phyloP scores from a whole-genome alignment of 2,329 filamentous ascomycete species.

The Calonectria pseudoturangicola region DNA sequence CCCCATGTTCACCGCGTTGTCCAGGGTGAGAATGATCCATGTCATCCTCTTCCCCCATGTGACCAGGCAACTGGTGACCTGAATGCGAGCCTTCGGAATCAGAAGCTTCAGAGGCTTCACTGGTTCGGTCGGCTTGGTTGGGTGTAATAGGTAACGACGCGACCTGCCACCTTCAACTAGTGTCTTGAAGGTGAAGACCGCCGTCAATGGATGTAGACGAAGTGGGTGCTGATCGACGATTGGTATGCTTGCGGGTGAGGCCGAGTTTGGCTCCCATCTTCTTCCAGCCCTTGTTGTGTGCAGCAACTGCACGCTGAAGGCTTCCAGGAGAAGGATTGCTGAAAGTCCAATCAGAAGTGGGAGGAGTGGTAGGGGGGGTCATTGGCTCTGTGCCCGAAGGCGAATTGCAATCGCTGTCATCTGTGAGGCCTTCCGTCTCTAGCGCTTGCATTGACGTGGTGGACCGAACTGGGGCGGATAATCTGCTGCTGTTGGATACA shows the following conservation, averaged over 20 bases:
- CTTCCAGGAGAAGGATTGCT: slow-evolving; percentile 69
- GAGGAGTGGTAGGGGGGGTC: slow-evolving; percentile 85
- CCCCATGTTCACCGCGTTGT: slow-evolving; percentile 58
- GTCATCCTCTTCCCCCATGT: slow-evolving; percentile 45
- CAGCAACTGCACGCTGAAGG: slow-evolving; percentile 72
- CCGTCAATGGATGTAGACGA: slow-evolving; percentile 65
- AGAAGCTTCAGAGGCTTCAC: slow-evolving; percentile 41
- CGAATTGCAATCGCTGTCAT: slow-evolving; percentile 79
- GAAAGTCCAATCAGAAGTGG: slow-evolving; percentile 75
- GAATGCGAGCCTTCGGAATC: slow-evolving; percentile 69
- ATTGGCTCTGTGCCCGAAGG: slow-evolving; percentile 76
- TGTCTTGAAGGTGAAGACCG: slow-evolving; percentile 62
- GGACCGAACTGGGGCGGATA: slow-evolving; percentile 55
- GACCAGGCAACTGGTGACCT: slow-evolving; percentile 62
- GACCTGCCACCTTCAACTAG: slow-evolving; percentile 76
- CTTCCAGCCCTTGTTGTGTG: slow-evolving; percentile 77
- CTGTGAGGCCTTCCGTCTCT: slow-evolving; percentile 73
- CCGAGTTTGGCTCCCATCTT: slow-evolving; percentile 78
- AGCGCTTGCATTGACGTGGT: slow-evolving; percentile 67
- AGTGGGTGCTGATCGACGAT: slow-evolving; percentile 65
- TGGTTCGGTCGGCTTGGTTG: slow-evolving; percentile 49
- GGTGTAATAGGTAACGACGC: slow-evolving; percentile 68
- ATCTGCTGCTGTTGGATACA: slow-evolving; percentile 63
- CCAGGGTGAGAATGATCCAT: slow-evolving; percentile 46
- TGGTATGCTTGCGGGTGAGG: slow-evolving; percentile 71